Conservation (phyloP, 805 yeast species). For the Kodamaea kaohsiungensis region DNA sequence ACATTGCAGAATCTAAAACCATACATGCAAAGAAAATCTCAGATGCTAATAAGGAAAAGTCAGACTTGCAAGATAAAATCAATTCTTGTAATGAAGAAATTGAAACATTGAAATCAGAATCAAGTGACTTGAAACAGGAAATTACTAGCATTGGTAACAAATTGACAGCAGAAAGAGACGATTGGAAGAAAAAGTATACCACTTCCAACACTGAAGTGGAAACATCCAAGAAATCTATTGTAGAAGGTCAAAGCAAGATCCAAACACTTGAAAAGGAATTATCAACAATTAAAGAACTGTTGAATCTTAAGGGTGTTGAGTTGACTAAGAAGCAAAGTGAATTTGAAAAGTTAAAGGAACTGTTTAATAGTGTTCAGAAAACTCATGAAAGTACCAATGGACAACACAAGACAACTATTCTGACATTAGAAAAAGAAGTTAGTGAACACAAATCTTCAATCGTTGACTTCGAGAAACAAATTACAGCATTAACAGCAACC, state of each 20-base stretch:
- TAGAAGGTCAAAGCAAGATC: background rate
- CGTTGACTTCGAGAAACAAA: background rate
- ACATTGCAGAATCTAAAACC: slow-evolving; percentile 16
- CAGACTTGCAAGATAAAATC: slow-evolving; percentile 8
- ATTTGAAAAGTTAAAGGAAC: slow-evolving; percentile 2
- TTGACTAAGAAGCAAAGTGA: background rate
- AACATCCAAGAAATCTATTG: background rate
- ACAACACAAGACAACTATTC: background rate
- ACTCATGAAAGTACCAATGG: background rate
- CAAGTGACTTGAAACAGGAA: slow-evolving; percentile 4
- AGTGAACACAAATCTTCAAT: background rate
- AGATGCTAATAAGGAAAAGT: slow-evolving; percentile 10
- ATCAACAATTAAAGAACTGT: background rate
- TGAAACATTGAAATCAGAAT: slow-evolving; percentile 15
- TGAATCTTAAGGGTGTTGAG: background rate
- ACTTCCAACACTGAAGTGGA: background rate
- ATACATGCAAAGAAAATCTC: slow-evolving; percentile 13
- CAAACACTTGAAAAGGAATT: background rate
- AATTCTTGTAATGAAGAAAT: slow-evolving; percentile 11
- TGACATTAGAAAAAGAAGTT: background rate
- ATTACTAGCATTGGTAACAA: background rate
- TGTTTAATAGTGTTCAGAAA: slow-evolving; percentile 1
- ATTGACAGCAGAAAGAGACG: background rate
- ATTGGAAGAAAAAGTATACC: background rate
- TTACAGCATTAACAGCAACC: background rate